Evolutionary conservation across 2,329 filamentous ascomycete genomes (phyloP).

Genomic region (Capronia americana): DNA sequence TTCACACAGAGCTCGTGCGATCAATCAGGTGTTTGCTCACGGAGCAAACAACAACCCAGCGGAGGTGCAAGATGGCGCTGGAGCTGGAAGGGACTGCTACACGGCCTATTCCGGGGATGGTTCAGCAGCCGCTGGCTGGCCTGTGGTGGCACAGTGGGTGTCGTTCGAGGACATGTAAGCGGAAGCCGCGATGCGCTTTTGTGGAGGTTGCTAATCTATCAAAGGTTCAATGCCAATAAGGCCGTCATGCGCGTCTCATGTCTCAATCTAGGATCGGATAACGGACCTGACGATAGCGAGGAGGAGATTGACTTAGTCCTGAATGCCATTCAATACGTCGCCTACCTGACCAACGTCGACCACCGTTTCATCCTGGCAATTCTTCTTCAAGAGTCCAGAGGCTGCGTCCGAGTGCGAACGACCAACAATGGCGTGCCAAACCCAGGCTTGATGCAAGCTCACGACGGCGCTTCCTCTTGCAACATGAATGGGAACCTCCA

Average conservation of each 20-base stretch:
- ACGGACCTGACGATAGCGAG: constrained; percentile 38
- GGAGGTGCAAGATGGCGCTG: constrained; percentile 13
- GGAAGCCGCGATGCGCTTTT: background rate
- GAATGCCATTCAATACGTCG: constrained; percentile 45
- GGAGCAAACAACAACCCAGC: constrained; percentile 8
- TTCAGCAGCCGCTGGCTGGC: constrained; percentile 42
- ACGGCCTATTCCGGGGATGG: constrained; percentile 42
- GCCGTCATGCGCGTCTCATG: constrained; percentile 13
- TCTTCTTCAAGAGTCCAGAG: constrained; percentile 54
- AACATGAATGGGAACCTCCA: constrained; percentile 40
- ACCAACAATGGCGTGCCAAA: constrained; percentile 52
- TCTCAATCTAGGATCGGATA: constrained; percentile 8
- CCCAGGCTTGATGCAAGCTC: constrained; percentile 53
- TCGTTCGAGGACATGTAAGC: constrained; percentile 43
- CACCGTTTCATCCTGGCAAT: constrained; percentile 54
- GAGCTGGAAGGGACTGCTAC: constrained; percentile 40
- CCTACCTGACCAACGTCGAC: constrained; percentile 31
- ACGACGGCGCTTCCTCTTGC: constrained; percentile 49
- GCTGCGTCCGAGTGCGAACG: constrained; percentile 53
- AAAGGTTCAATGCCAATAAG: constrained; percentile 15
- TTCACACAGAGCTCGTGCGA: background rate
- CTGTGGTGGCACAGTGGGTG: constrained; percentile 41
- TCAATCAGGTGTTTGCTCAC: constrained; percentile 11
- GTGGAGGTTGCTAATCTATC: background rate
- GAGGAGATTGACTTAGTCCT: constrained; percentile 44